Percentiles rank a stretch among this genome's conserved stretches.
Conservation (phyloP, 768 basidiomycete genomes). For the Dictyophora rubrovolvata region DNA sequence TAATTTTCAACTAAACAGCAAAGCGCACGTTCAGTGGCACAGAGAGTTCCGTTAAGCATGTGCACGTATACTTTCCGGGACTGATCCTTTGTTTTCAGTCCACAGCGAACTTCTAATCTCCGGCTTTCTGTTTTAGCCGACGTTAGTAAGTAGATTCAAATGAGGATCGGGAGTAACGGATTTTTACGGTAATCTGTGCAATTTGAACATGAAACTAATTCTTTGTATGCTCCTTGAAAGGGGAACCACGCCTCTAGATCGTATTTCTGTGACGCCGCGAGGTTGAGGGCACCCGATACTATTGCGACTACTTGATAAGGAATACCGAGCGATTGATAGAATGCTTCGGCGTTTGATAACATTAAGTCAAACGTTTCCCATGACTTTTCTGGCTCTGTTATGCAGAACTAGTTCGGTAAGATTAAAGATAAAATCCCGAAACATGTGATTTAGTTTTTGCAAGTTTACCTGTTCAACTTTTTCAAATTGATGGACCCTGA, state of each 20-base stretch:
- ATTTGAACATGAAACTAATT: slow-evolving; percentile 95
- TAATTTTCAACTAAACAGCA: slow-evolving; percentile 99
- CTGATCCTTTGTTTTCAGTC: slow-evolving; percentile 84
- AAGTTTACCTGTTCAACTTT: slow-evolving; percentile 83
- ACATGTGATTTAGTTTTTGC: slow-evolving; percentile 6
- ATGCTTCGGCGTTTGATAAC: slow-evolving; percentile 82
- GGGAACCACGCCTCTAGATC: slow-evolving; percentile 99
- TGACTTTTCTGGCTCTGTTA: slow-evolving; percentile 90
- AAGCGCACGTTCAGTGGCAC: slow-evolving; percentile 91
- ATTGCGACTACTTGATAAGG: slow-evolving; percentile 91
- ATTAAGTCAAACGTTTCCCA: slow-evolving; percentile 91
- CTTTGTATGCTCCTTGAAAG: slow-evolving; percentile 93
- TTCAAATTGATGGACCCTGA: slow-evolving; percentile 99
- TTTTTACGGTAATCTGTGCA: slow-evolving; percentile 97
- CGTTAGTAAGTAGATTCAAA: background rate
- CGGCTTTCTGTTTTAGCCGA: slow-evolving; percentile 58
- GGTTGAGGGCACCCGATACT: slow-evolving; percentile 92
- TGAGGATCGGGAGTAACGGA: background rate
- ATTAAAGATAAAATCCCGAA: background rate
- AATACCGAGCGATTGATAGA: slow-evolving; percentile 90
- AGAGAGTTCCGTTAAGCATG: slow-evolving; percentile 98
- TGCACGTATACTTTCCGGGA: slow-evolving; percentile 91
- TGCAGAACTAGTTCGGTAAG: slow-evolving; percentile 58
- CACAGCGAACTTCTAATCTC: slow-evolving; percentile 86
- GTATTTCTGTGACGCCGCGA: slow-evolving; percentile 95